These are phyloP conservation scores for Rhodotorula sp. DNA, from an alignment of 1,284 basidiomycete species.

Conservation along the genomic window DNA sequence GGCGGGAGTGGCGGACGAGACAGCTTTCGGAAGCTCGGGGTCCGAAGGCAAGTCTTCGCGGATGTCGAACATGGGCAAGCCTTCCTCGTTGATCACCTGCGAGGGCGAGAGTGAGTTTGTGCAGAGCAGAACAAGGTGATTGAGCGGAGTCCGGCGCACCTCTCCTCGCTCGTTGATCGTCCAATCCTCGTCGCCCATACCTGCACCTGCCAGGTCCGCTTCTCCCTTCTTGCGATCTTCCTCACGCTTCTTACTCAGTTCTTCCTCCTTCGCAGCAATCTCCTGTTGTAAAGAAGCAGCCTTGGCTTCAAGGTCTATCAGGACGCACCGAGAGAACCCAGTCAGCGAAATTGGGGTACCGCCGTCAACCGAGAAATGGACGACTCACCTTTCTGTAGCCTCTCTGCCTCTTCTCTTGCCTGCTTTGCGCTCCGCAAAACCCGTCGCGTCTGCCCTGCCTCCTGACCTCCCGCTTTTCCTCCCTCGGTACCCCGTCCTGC, in stretches of 20 bases:
- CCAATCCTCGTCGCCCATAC: constrained; percentile 31
- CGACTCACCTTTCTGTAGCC: neutral
- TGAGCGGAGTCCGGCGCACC: constrained; percentile 21
- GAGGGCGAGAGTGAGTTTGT: neutral
- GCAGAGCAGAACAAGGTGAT: too few species aligned
- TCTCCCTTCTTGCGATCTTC: neutral
- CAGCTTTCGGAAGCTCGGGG: neutral
- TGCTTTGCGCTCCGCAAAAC: constrained; percentile 36
- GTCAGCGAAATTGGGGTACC: neutral
- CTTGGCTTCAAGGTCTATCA: constrained; percentile 1
- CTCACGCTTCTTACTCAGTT: constrained; percentile 10
- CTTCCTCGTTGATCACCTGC: constrained; percentile 41
- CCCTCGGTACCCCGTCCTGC: neutral
- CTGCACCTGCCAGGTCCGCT: neutral
- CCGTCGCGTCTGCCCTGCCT: neutral
- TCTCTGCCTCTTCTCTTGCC: constrained; percentile 1
- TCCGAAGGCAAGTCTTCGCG: constrained; percentile 33
- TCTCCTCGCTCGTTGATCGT: constrained; percentile 35
- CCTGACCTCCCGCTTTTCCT: neutral
- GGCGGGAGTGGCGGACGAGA: neutral
- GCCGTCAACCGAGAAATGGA: too few species aligned
- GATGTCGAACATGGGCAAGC: constrained; percentile 40
- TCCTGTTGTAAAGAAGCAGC: constrained; percentile 1
- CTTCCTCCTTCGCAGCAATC: constrained; percentile 4
- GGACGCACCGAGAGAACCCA: too few species aligned